phyloP scores from a whole-genome alignment of 2,329 filamentous ascomycete genomes.

The Didymella exigua region DNA sequence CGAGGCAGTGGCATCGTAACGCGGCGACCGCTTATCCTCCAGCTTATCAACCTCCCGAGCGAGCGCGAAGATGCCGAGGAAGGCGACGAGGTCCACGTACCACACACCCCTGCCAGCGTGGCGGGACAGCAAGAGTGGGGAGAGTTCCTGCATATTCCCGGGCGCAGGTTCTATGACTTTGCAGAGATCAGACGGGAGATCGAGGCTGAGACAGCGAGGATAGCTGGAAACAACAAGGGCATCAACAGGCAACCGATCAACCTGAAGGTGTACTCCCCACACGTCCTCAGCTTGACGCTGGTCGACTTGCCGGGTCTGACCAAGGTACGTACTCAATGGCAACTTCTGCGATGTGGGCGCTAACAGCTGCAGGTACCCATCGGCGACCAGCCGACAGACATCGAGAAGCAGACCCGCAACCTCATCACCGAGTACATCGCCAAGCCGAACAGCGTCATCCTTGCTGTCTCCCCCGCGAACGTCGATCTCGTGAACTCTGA shows the following conservation, averaged over 20 bases:
- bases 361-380: slow-evolving; percentile 75
- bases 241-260: slow-evolving; percentile 98
- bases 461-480: slow-evolving; percentile 96
- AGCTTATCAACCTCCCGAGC: slow-evolving; percentile 93
- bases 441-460: slow-evolving; percentile 97
- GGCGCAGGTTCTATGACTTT: slow-evolving; percentile 89
- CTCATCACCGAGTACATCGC: slow-evolving; percentile 98
- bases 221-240: slow-evolving; percentile 96
- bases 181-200: slow-evolving; percentile 93
- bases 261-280: slow-evolving; percentile 96
- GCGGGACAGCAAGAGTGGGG: slow-evolving; percentile 77
- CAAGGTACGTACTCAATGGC: slow-evolving; percentile 65
- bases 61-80: slow-evolving; percentile 72
- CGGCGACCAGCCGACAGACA: slow-evolving; percentile 94
- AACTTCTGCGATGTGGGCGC: slow-evolving; percentile 18
- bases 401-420: slow-evolving; percentile 97
- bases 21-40: slow-evolving; percentile 88
- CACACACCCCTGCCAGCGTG: slow-evolving; percentile 78
- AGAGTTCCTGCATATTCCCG: slow-evolving; percentile 94
- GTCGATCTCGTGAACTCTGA: slow-evolving; percentile 99
- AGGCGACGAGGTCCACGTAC: slow-evolving; percentile 68
- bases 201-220: slow-evolving; percentile 92
- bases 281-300: slow-evolving; percentile 93
- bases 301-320: slow-evolving; percentile 96
- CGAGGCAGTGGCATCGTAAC: slow-evolving; percentile 97